Evolutionary conservation across 148 eudicot genomes (phyloP).

Genomic region (Rhododendron vialii): DNA sequence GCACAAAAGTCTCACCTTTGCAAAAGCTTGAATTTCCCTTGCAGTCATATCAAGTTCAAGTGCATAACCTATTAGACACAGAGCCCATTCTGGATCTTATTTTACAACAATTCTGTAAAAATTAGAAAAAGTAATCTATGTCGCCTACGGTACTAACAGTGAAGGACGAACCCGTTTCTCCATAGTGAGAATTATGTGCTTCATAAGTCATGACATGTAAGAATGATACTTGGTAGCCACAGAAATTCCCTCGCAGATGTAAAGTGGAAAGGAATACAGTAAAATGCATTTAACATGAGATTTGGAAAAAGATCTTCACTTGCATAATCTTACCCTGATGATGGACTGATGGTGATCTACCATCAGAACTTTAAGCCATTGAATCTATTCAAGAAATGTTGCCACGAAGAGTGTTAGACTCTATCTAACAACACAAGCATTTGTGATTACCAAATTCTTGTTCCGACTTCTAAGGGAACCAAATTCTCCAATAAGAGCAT

Average conservation of each 20-base stretch:
- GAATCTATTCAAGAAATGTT: background rate
- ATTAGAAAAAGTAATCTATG: too few species aligned
- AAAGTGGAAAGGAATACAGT: too few species aligned
- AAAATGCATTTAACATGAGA: too few species aligned
- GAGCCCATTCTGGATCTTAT: background rate
- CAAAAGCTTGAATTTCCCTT: slow-evolving; percentile 74
- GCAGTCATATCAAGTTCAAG: slow-evolving; percentile 91
- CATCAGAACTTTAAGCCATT: background rate
- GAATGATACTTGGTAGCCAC: background rate
- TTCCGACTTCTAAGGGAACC: background rate
- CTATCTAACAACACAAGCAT: background rate
- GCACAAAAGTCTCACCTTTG: slow-evolving; percentile 41
- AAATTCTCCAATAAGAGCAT: background rate
- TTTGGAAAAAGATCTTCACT: too few species aligned
- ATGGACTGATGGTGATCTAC: too few species aligned
- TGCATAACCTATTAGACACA: slow-evolving; percentile 61
- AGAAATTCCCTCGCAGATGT: background rate
- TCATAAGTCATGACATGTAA: background rate
- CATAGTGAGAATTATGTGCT: too few species aligned
- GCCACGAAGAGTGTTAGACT: background rate
- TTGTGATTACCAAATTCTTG: background rate
- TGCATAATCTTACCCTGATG: too few species aligned
- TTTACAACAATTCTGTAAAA: background rate
- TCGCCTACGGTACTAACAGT: background rate
- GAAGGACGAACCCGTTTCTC: background rate